Evolutionary conservation across 257 asterid genomes (phyloP), one percentile per base, ranked within the genome.

Genomic region (Plectranthus barbatus): DNA sequence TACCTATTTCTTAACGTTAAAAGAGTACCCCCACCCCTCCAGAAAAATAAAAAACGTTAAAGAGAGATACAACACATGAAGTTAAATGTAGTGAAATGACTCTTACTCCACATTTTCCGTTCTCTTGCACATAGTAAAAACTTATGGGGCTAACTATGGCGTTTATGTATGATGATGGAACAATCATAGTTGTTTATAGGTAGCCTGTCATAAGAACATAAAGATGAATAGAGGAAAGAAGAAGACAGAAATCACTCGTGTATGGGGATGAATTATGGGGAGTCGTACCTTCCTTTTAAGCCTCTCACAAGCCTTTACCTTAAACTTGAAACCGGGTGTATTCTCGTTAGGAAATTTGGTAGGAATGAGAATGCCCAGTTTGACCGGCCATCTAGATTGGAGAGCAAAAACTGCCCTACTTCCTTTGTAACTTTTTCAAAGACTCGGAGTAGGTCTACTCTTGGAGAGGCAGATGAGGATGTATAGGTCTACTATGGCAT

Each of bases 41-140:
- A n/a, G n/a, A n/a, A n/a, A n/a, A n/a, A n/a, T n/a, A n/a, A n/a
- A n/a, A n/a, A n/a, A n/a, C n/a, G n/a, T n/a, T 26, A 5, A 6
- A 33, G 13, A 9, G 48, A 54, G 34, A 52, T 67, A 21, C 78
- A 60, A 72, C 71, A 52, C 36, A 18, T 66, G 62, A 76, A 58
- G 75, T 67, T 75, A 80, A 84, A 1, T 26, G 31, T 26, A 26
- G 2, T 26, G 31, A 26, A 26, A 26, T 26, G 62, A 0, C 9
- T 26, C n/a, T 20, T 46, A 14, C 31, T 55, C 39, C 24, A 36
- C 62, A 54, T 31, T 64, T 24, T 49, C 33, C 7, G 7, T 29
- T 62, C 23, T 60, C 61, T 52, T 45, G 41, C 52, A 17, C 24
- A 37, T 55, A 29, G 11, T 52, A 18, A 42, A 31, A 61, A 46